Evolutionary conservation across 148 eudicot species (phyloP), one percentile per base, ranked within the genome.

Genomic region (Rhododendron henanense): DNA sequence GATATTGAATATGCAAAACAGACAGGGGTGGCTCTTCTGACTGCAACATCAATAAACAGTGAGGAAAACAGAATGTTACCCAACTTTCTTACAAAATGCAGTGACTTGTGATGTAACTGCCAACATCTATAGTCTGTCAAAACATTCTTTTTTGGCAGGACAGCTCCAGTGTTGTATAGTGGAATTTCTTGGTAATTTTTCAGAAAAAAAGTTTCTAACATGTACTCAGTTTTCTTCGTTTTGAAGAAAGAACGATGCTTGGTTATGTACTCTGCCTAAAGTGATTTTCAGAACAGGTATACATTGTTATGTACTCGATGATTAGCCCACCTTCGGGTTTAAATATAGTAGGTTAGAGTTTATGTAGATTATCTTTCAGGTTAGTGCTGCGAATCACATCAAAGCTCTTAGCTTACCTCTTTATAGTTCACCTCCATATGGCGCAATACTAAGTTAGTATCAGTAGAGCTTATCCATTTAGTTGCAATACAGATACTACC

Each of bases 1-100:
- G 96, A 88, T 97, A 97, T 87, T 94, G 98, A 90, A 97, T 93
- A 84, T 97, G 99, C 89, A 97, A 87, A 85, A 95, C 97, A 84
- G 94, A 89, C 69, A 95, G 85, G 3, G 98, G 96, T 67, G 98
- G 95, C 84, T 91, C 98, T 80, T 93, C 93, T 59, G 96, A 93
- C 99, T 97, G 94, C 90, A 90, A 86, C 35, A 89, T 53, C 69
- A 19, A 89, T 83, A 48, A n/a, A 79, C 4, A 80, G 37, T 8
- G 10, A 59, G 57, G 74, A 47, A 57, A 50, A 63, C n/a, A 77
- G 39, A 15, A 77, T 21, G n/a, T 39, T 75, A 57, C 3, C 21
- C 69, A 23, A 63, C 2, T 23, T n/a, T 63, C 28, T 23, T 23
- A 63, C 31, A 23, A 23, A 63, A 63, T 7, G 69, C 69, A 63